A percentile compares a stretch with the other conserved stretches of the same genome.
phyloP scores from a whole-genome alignment of 73 alveolate species.

The Tetrahymena borealis region DNA sequence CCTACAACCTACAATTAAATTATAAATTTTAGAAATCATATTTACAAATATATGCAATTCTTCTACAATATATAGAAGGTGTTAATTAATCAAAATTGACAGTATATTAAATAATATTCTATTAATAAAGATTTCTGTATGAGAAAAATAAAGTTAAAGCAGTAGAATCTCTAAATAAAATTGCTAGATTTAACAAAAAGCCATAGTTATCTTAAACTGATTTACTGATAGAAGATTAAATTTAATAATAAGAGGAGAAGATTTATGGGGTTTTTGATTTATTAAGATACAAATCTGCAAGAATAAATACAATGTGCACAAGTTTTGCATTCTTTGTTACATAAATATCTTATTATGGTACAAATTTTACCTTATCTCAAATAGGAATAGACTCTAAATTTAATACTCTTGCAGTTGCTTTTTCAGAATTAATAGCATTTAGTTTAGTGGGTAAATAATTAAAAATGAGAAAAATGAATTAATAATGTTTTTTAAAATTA shows the following conservation, averaged over 20 bases:
- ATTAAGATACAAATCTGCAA: neutral
- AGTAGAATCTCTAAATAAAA: neutral
- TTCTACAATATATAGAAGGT: no score
- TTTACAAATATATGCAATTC: no score
- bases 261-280: neutral
- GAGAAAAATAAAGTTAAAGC: neutral
- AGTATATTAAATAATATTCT: neutral
- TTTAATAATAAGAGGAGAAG: neutral
- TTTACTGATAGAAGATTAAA: neutral
- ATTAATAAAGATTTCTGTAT: neutral
- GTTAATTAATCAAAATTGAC: neutral
- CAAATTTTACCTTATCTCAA: neutral
- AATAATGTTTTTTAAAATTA: neutral
- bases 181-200: neutral
- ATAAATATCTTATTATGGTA: neutral
- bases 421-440: neutral
- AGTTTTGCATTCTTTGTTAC: neutral
- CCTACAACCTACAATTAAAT: no score
- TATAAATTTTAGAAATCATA: no score
- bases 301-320: neutral
- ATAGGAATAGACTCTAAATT: neutral
- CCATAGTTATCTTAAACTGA: neutral
- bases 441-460: neutral
- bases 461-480: neutral
- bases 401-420: neutral